These are phyloP conservation scores for Vigna radiata DNA, from an alignment of 306 rosid species.

Conservation along the genomic window DNA sequence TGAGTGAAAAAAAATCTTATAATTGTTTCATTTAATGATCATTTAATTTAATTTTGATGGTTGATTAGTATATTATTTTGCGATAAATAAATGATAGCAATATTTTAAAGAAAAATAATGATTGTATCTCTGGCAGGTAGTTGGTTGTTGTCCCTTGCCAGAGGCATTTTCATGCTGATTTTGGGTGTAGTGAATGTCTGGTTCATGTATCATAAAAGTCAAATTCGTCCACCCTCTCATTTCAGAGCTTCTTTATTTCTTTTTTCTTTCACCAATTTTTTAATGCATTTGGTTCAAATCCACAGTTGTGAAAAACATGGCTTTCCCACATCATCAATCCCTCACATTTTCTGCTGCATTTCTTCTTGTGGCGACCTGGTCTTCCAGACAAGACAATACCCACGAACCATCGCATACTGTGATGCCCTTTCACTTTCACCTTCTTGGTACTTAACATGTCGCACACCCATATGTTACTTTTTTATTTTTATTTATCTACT, in stretches of 20 bases:
- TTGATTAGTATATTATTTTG: too few species aligned
- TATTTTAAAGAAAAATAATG: too few species aligned
- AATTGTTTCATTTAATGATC: too few species aligned
- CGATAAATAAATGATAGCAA: too few species aligned
- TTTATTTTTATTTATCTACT: constrained; percentile 1
- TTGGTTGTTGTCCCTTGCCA: background rate
- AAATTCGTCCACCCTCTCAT: constrained; percentile 38
- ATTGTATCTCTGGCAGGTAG: background rate
- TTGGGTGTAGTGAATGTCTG: constrained; percentile 11
- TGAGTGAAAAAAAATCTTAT: too few species aligned
- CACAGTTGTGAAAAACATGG: constrained; percentile 50
- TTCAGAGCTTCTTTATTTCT: background rate
- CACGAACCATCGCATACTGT: background rate
- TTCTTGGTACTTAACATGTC: background rate
- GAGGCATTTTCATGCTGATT: background rate
- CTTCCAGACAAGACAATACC: constrained; percentile 37
- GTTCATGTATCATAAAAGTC: constrained; percentile 44
- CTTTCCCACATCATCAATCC: constrained; percentile 20
- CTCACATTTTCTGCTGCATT: constrained; percentile 33
- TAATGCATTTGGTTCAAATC: constrained; percentile 21
- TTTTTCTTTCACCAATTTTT: background rate
- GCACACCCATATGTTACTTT: constrained; percentile 3
- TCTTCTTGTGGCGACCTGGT: constrained; percentile 51
- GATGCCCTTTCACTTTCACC: constrained; percentile 22
- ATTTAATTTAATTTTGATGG: too few species aligned